Percentiles rank a stretch among this genome's conserved stretches.
phyloP scores from a whole-genome alignment of 495 filamentous ascomycete species.

The Astrothelium macrocarpum region DNA sequence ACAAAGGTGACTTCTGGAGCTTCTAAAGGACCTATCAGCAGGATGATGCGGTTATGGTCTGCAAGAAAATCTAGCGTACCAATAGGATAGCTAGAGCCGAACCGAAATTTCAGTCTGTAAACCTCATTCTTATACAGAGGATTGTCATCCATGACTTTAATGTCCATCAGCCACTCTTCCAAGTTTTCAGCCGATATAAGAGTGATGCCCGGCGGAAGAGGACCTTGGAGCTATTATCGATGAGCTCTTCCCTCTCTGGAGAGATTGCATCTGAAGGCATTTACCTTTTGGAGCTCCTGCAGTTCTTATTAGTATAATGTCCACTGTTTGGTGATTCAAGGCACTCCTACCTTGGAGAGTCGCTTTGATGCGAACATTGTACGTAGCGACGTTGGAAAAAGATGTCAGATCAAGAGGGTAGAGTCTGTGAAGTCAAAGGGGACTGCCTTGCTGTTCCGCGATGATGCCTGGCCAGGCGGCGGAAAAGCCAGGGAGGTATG shows the following conservation, averaged over 20 bases:
- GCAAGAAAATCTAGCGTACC: constrained; percentile 41
- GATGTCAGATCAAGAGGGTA: no score
- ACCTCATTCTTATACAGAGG: constrained; percentile 74
- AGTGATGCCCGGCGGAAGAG: constrained; percentile 53
- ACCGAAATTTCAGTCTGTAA: constrained; percentile 81
- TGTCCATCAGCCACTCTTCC: constrained; percentile 88
- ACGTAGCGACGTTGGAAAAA: neutral
- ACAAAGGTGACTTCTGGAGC: constrained; percentile 90
- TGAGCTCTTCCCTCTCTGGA: neutral
- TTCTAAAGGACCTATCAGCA: constrained; percentile 41
- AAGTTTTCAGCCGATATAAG: constrained; percentile 73
- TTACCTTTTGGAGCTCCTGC: constrained; percentile 26
- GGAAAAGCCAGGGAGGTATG: neutral
- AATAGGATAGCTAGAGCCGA: constrained; percentile 78
- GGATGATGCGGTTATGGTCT: no score
- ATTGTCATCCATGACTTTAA: constrained; percentile 81
- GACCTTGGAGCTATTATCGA: constrained; percentile 25
- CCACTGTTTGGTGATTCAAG: neutral
- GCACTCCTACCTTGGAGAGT: constrained; percentile 19
- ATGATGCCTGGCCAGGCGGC: neutral
- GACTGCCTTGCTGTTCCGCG: no score
- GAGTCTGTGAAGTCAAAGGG: neutral
- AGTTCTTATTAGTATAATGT: constrained; percentile 9
- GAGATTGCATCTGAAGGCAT: neutral
- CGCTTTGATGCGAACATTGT: constrained; percentile 27